Conservation (phyloP, 2,329 filamentous ascomycete genomes). For the Sarocladium kiliense region DNA sequence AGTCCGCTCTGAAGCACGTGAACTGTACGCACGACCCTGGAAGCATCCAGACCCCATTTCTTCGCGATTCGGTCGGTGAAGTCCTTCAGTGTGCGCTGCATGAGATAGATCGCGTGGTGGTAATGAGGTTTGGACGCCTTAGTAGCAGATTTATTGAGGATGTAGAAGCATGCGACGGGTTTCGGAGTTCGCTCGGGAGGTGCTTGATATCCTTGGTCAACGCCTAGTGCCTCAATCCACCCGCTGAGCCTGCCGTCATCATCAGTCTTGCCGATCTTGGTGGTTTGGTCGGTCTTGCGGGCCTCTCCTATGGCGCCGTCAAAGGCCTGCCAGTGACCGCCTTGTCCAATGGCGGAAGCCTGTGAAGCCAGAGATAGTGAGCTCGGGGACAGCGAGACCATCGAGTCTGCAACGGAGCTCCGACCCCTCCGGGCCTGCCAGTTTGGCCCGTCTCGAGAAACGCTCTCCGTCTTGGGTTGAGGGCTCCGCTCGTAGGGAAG, state of each 20-base stretch:
- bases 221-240: conserved; percentile 87
- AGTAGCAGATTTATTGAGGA: conserved; percentile 52
- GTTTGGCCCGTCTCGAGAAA: conserved; percentile 37
- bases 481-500: conserved; percentile 64
- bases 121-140: conserved; percentile 53
- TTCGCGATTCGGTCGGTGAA: conserved; percentile 66
- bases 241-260: conserved; percentile 64
- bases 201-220: conserved; percentile 80
- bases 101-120: conserved; percentile 82
- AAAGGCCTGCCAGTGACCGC: conserved; percentile 52
- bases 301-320: conserved; percentile 47
- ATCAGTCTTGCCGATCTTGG: conserved; percentile 47
- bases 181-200: conserved; percentile 68
- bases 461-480: conserved; percentile 43
- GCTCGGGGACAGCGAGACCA: conserved; percentile 63
- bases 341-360: conserved; percentile 34
- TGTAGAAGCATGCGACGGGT: conserved; percentile 82
- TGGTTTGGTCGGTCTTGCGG: conserved; percentile 43
- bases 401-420: conserved; percentile 54
- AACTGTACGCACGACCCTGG: conserved; percentile 64
- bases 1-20: conserved; percentile 70
- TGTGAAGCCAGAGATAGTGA: conserved; percentile 59
- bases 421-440: conserved; percentile 50
- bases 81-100: conserved; percentile 68
- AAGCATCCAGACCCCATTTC: conserved; percentile 77